phyloP scores from a whole-genome alignment of 805 yeast species.

The Yamadazyma paraphyllophila region DNA sequence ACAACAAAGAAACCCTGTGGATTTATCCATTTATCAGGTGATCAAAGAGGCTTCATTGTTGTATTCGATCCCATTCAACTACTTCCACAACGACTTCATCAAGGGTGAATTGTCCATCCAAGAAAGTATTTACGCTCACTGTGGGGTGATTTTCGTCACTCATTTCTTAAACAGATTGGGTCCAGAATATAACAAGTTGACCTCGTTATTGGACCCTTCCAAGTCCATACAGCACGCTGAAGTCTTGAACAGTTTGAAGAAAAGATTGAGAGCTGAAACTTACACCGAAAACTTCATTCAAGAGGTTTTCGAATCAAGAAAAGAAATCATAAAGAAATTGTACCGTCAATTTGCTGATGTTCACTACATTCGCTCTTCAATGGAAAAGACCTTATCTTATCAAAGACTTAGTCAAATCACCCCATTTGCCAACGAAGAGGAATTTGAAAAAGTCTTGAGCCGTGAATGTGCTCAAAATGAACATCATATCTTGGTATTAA shows the following conservation, averaged over 20 bases:
- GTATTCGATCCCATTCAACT: constrained; percentile 86
- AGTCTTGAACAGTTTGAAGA: constrained; percentile 74
- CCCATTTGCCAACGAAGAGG: constrained; percentile 71
- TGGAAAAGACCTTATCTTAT: constrained; percentile 79
- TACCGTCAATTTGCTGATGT: constrained; percentile 89
- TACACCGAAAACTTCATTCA: constrained; percentile 81
- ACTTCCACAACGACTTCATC: constrained; percentile 72
- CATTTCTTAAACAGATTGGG: constrained; percentile 95
- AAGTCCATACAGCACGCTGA: constrained; percentile 68
- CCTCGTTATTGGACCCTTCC: constrained; percentile 59
- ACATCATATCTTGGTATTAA: constrained; percentile 72
- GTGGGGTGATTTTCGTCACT: constrained; percentile 87
- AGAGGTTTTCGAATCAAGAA: constrained; percentile 69
- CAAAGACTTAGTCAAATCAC: constrained; percentile 79
- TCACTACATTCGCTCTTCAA: constrained; percentile 72
- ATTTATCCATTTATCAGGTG: constrained; percentile 81
- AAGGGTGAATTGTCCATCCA: constrained; percentile 82
- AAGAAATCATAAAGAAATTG: constrained; percentile 72
- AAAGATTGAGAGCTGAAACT: constrained; percentile 88
- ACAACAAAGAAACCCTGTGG: constrained; percentile 52
- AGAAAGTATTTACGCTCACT: constrained; percentile 92
- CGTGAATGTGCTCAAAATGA: constrained; percentile 79
- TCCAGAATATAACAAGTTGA: constrained; percentile 75
- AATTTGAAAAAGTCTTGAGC: constrained; percentile 65
- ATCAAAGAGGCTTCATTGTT: constrained; percentile 91